Conservation (phyloP, 306 rosid species). For the Sindora glabra region DNA sequence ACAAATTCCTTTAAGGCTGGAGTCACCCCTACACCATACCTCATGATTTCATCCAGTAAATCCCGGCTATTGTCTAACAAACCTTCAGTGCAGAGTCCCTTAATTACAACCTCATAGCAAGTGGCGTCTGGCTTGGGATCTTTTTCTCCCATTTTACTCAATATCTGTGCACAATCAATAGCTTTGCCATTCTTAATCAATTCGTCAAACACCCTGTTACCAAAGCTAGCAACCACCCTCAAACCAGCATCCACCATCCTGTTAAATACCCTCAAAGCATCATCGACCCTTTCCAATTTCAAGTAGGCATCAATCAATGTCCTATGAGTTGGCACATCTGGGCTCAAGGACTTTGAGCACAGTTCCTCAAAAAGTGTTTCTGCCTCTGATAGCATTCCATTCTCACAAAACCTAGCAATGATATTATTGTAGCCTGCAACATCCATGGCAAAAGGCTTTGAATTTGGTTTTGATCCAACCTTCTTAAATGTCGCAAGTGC, state of each 20-base stretch:
- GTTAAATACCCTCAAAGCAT: conserved; percentile 57
- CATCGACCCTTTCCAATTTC: conserved; percentile 55
- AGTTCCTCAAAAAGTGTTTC: conserved; percentile 61
- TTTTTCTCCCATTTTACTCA: conserved; percentile 86
- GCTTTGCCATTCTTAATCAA: conserved; percentile 67
- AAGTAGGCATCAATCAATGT: conserved; percentile 73
- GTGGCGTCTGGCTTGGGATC: conserved; percentile 91
- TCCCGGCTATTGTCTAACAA: conserved; percentile 48
- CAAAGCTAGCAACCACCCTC: conserved; percentile 78
- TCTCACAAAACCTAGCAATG: conserved; percentile 69
- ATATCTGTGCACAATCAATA: conserved; percentile 57
- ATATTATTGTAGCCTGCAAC: conserved; percentile 86
- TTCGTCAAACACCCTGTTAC: conserved; percentile 63
- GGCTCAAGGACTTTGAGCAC: conserved; percentile 71
- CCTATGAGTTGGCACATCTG: conserved; percentile 72
- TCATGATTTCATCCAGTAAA: conserved; percentile 59
- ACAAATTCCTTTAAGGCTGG: conserved; percentile 49
- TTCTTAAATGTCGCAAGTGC: conserved; percentile 69
- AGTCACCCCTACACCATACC: conserved; percentile 73
- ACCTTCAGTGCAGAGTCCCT: conserved; percentile 67
- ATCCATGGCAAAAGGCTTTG: conserved; percentile 84
- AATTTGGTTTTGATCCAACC: conserved; percentile 66
- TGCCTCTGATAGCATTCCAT: conserved; percentile 63
- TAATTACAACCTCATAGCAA: conserved; percentile 77
- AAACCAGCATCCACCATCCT: conserved; percentile 85